A percentile compares a stretch with the other conserved stretches of the same genome.
Conservation (phyloP, 2,329 filamentous ascomycete genomes). For the Phialophora macrospora region DNA sequence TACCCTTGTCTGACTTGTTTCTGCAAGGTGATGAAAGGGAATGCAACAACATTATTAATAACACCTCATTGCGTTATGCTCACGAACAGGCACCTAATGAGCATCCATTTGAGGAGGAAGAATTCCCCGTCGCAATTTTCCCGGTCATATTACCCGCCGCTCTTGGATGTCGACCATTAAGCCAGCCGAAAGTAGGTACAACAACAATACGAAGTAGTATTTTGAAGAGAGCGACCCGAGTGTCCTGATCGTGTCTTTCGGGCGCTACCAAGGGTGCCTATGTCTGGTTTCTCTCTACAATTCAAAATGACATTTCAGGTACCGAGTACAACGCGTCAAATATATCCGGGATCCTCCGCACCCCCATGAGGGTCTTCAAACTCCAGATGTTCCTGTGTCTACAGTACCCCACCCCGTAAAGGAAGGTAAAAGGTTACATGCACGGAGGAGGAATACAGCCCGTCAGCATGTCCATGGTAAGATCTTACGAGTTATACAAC, state of each 20-base stretch:
- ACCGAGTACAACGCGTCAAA: conserved; percentile 1
- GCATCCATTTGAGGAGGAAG: neutral
- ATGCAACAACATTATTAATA: conserved; percentile 20
- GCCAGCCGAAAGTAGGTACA: neutral
- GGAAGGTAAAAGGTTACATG: conserved; percentile 5
- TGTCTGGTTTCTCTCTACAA: neutral
- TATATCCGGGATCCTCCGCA: neutral
- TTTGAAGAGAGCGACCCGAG: neutral
- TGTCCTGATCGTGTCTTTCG: neutral
- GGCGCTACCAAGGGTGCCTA: neutral
- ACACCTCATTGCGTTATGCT: neutral
- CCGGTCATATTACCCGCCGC: neutral
- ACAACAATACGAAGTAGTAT: neutral
- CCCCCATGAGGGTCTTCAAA: neutral
- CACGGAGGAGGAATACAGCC: conserved; percentile 8
- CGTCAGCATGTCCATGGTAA: conserved; percentile 17
- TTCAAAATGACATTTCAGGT: neutral
- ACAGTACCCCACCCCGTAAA: neutral
- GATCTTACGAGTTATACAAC: conserved; percentile 7
- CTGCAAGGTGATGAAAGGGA: conserved; percentile 15
- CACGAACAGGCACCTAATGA: neutral
- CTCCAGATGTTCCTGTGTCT: neutral
- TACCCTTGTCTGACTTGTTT: neutral
- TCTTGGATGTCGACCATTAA: neutral
- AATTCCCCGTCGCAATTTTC: neutral